Conservation (phyloP, 495 filamentous ascomycete genomes). For the Gamarada debralockiae region DNA sequence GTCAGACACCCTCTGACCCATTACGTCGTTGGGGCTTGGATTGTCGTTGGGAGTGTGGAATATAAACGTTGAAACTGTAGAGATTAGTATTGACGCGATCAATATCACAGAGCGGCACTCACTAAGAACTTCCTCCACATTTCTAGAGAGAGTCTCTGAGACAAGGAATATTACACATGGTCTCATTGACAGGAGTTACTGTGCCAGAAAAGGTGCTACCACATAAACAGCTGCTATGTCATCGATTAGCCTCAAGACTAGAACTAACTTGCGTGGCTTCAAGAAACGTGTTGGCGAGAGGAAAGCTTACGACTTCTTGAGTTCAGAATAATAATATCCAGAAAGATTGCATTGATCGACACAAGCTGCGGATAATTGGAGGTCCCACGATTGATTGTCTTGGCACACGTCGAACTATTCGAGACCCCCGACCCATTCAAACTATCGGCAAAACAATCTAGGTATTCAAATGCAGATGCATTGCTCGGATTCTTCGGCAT, state of each 20-base stretch:
- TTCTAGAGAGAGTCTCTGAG: neutral
- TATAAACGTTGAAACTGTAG: no score
- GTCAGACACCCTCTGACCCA: no score
- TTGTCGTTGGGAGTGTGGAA: no score
- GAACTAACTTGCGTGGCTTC: no score
- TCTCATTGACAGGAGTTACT: neutral
- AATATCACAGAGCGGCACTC: no score
- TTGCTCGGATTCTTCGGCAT: neutral
- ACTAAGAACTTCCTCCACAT: neutral
- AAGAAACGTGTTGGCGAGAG: neutral
- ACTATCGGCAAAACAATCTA: neutral
- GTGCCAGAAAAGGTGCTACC: neutral
- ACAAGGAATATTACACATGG: neutral
- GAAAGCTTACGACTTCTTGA: neutral
- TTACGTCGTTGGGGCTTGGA: no score
- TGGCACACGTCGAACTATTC: neutral
- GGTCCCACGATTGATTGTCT: neutral
- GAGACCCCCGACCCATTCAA: neutral
- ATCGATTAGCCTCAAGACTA: neutral
- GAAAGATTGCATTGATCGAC: neutral
- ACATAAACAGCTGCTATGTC: neutral
- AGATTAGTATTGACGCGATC: no score
- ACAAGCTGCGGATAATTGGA: neutral
- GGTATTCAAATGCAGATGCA: neutral
- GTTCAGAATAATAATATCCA: neutral